Evolutionary conservation across 768 basidiomycete genomes (phyloP).

Genomic region (Pleurotus sapidus): DNA sequence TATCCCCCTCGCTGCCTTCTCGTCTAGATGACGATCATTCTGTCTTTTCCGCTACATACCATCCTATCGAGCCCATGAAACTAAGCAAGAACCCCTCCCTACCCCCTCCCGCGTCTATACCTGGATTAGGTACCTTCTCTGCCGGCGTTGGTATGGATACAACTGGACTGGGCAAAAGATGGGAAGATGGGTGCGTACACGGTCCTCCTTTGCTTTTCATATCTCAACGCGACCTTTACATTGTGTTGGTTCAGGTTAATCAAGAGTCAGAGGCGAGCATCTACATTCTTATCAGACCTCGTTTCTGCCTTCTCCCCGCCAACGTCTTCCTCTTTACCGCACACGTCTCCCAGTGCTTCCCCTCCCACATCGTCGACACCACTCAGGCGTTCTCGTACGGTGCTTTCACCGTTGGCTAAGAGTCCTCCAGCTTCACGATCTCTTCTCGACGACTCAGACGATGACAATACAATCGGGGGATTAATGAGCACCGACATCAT

Average conservation of each 20-base stretch:
- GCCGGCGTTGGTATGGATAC: conserved; percentile 28
- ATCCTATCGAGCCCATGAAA: not conserved
- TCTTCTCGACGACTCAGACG: conserved; percentile 39
- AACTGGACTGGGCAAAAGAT: conserved; percentile 57
- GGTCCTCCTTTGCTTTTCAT: not conserved
- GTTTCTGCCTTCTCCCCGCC: conserved; percentile 41
- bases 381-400: conserved; percentile 16
- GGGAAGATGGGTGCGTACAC: conserved; percentile 56
- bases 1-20: not conserved
- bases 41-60: not conserved
- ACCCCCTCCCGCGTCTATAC: conserved; percentile 35
- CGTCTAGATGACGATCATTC: not conserved
- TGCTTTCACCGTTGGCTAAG: conserved; percentile 9
- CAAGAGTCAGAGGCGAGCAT: conserved; percentile 68
- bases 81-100: conserved; percentile 14
- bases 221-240: not conserved
- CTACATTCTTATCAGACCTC: conserved; percentile 59
- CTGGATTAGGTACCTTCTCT: conserved; percentile 34
- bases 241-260: conserved; percentile 46
- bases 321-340: conserved; percentile 20
- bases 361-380: conserved; percentile 12
- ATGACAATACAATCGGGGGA: conserved; percentile 14
- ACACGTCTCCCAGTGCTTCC: conserved; percentile 20
- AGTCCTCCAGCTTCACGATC: conserved; percentile 17
- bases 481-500: conserved; percentile 24